Evolutionary conservation across 192 early-diverging fungal genomes (phyloP), one percentile per base, ranked within the genome.

Genomic region (Mortierella hygrophila): DNA sequence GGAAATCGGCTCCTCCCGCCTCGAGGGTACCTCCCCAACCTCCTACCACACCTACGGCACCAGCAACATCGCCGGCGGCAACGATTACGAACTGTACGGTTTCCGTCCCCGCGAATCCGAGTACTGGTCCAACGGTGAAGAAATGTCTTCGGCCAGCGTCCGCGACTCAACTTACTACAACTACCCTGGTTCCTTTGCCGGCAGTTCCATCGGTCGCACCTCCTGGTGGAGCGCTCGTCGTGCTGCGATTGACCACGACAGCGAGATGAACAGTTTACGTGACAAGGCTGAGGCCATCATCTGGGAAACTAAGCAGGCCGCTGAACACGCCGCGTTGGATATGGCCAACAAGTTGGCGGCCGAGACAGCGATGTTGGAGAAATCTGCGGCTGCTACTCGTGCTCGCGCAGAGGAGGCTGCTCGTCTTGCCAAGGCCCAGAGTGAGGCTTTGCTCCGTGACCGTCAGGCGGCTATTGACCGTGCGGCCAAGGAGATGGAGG

Each of bases 41-140:
- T 38, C 10, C 38, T 42, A 40, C 16, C 72, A 55, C 52, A 37
- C n/a, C 49, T 52, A 18, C 18, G 49, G 21, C 52, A 49, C 60
- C 52, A 74, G 40, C 18, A 20, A 32, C 23, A 63, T 13, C 40
- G 23, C 35, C 75, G 77, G 77, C 40, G 26, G 55, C 6, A 68
- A 52, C 32, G 63, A 47, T 11, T 75, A 81, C 42, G 18, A 47
- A 23, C 44, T 83, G 2, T 26, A 65, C 26, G 73, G 42, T 1
- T 63, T 41, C 54, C 77, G 40, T 13, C 71, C 72, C 47, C 57
- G 46, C 3, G 70, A 80, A 38, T 37, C 75, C 4, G 83, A 85
- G 42, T 80, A 85, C 75, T 85, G 83, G 83, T 80, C 83, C 4
- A 85, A 80, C 40, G 83, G 83, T 41, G 83, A 85, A 42, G 83